Conservation (phyloP, 805 yeast genomes). For the Suhomyces faveliae region DNA sequence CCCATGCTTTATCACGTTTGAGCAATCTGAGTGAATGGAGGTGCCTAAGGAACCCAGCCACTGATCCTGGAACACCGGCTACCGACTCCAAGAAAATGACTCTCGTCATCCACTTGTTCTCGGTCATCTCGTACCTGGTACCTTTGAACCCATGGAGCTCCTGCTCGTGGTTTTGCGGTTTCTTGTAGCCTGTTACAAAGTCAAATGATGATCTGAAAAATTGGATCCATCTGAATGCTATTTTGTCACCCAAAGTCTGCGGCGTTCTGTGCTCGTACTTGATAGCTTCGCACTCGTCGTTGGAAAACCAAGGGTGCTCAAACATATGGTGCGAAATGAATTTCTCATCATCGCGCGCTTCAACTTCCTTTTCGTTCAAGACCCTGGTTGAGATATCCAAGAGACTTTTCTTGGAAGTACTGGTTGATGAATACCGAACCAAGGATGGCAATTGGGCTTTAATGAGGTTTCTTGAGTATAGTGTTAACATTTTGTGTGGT, state of each 20-base stretch:
- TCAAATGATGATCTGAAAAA: slow-evolving; percentile 54
- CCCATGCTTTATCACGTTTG: slow-evolving; percentile 70
- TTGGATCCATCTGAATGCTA: slow-evolving; percentile 50
- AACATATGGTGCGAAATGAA: slow-evolving; percentile 42
- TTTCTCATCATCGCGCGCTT: slow-evolving; percentile 29
- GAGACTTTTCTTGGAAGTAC: slow-evolving; percentile 6
- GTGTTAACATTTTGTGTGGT: neutral
- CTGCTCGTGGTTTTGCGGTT: slow-evolving; percentile 42
- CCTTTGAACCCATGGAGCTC: slow-evolving; percentile 29
- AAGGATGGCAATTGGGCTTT: neutral
- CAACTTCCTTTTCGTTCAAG: slow-evolving; percentile 17
- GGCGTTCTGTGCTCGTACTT: slow-evolving; percentile 54
- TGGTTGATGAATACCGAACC: neutral
- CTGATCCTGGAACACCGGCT: slow-evolving; percentile 82
- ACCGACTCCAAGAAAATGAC: slow-evolving; percentile 64
- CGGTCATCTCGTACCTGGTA: slow-evolving; percentile 54
- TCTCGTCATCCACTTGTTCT: slow-evolving; percentile 61
- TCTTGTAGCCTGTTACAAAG: slow-evolving; percentile 61
- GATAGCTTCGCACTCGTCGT: slow-evolving; percentile 36
- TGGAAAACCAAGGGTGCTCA: slow-evolving; percentile 33
- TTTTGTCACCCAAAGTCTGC: slow-evolving; percentile 44
- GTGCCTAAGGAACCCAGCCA: slow-evolving; percentile 70
- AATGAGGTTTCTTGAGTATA: neutral
- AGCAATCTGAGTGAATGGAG: slow-evolving; percentile 60
- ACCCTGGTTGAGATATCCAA: slow-evolving; percentile 29